Evolutionary conservation across 2,329 filamentous ascomycete genomes (phyloP).

Genomic region (Aurifilum marmelostoma): DNA sequence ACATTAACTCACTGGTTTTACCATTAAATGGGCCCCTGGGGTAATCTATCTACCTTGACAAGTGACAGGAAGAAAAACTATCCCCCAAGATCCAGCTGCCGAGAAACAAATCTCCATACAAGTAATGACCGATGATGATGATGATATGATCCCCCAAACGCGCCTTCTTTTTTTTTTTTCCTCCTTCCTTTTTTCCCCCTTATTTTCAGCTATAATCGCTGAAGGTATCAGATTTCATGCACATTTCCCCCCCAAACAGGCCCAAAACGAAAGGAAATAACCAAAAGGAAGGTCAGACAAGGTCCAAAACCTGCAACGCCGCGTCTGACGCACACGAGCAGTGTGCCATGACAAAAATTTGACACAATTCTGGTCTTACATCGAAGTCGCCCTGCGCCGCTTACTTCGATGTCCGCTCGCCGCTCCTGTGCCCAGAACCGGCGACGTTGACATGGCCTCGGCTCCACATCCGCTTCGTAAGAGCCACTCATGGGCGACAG

Average conservation of each 20-base stretch:
- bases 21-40: not conserved
- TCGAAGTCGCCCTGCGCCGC: slow-evolving; percentile 46
- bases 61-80: not conserved
- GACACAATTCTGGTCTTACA: slow-evolving; percentile 38
- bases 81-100: not conserved
- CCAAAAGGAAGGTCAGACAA: not conserved
- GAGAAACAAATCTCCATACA: not conserved
- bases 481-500: slow-evolving; percentile 21
- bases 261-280: too few species aligned
- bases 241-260: not conserved
- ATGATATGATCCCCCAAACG: not conserved
- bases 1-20: not conserved
- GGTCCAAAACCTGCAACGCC: slow-evolving; percentile 16
- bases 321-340: not conserved
- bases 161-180: not conserved
- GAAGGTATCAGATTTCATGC: slow-evolving; percentile 11
- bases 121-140: not conserved
- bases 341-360: slow-evolving; percentile 4
- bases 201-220: too few species aligned
- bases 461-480: slow-evolving; percentile 22
- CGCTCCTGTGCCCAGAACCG: slow-evolving; percentile 9
- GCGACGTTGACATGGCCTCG: slow-evolving; percentile 32
- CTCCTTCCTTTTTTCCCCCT: too few species aligned
- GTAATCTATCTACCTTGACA: slow-evolving; percentile 5
- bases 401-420: slow-evolving; percentile 40